Base-by-base conservation (phyloP, 2,329 filamentous ascomycete species). In the Alternaria hordeiaustralica region DNA sequence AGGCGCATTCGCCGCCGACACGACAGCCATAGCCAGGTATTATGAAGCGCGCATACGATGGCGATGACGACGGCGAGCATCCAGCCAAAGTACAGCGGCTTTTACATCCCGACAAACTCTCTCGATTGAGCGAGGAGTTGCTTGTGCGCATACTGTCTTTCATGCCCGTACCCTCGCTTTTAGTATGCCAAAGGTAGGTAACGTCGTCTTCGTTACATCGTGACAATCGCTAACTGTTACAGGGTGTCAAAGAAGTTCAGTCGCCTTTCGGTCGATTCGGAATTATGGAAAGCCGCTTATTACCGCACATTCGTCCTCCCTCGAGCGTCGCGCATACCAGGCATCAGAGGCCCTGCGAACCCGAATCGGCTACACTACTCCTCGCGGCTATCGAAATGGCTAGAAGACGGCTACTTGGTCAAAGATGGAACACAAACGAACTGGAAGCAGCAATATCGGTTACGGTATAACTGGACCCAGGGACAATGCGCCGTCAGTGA, bases 241-340 rank as follows among this genome's bases (percentile, higher is more conserved):
- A 86, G 89, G 58, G 85, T 94, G n/a, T 97, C 93, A 2, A 88
- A 83, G 58, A 92, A 92, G 63, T 91, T 97, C 75, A 85, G 89
- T 70, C 85, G 84, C 43, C 86, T 98, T 18, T 87, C 92, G 8
- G 86, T 87, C 58, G 96, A 98, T 79, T 91, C 91, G 1, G 93
- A 97, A 77, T 83, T 98, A 60, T 99, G 96, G 96, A 96, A 95
- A 78, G 87, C 87, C 13, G 88, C 93, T 54, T 99, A 97, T 81
- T 97, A 96, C 81, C 86, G 89, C 25, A 90, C 91, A 66, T 98
- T 97, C 80, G 92, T 97, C 28, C 87, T 92, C 36, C 94, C 93
- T 43, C 88, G 94, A 74, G 92, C 91, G 36, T 86, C 91, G 69
- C 88, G 91, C 61, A 89, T 95, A 60, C 91, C 92, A 0, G 90